Evolutionary conservation across 1,284 basidiomycete genomes (phyloP).

Genomic region (Apiotrichum veenhuisii): DNA sequence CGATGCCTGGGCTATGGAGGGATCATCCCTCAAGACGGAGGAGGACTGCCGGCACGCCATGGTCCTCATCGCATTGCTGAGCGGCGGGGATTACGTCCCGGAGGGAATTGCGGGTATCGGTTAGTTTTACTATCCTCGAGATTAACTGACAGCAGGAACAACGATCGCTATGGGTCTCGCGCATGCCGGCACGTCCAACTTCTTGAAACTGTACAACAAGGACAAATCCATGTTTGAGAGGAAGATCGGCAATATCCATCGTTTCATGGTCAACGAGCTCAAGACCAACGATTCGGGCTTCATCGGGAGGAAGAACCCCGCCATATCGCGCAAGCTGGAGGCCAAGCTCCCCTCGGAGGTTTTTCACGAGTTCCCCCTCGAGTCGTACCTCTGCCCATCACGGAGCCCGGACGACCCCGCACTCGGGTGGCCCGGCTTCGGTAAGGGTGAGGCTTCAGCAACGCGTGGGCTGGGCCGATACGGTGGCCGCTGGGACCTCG

Average conservation of each 20-base stretch:
- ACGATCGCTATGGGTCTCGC: conserved; percentile 52
- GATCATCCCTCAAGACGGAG: conserved; percentile 28
- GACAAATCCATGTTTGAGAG: conserved; percentile 18
- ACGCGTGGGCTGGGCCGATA: conserved; percentile 31
- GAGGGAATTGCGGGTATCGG: conserved; percentile 47
- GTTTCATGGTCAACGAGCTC: conserved; percentile 64
- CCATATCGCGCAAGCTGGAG: conserved; percentile 61
- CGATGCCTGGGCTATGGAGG: conserved; percentile 24
- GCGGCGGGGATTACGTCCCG: conserved; percentile 85
- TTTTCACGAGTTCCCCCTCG: conserved; percentile 67
- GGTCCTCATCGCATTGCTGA: conserved; percentile 78
- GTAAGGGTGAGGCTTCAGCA: conserved; percentile 18
- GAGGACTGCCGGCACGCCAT: conserved; percentile 65
- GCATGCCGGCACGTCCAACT: conserved; percentile 49
- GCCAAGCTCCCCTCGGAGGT: conserved; percentile 40
- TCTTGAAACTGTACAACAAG: conserved; percentile 61
- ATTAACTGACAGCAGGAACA: conserved; percentile 31
- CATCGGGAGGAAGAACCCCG: conserved; percentile 56
- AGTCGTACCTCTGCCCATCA: conserved; percentile 67
- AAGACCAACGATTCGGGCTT: conserved; percentile 63
- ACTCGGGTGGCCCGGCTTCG: conserved; percentile 44
- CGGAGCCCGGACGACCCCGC: conserved; percentile 25
- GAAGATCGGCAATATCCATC: conserved; percentile 57
- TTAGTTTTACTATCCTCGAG: conserved; percentile 20
- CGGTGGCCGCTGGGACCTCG: conserved; percentile 54